Conservation (phyloP, 2,329 filamentous ascomycete genomes). For the Phoma sp. region DNA sequence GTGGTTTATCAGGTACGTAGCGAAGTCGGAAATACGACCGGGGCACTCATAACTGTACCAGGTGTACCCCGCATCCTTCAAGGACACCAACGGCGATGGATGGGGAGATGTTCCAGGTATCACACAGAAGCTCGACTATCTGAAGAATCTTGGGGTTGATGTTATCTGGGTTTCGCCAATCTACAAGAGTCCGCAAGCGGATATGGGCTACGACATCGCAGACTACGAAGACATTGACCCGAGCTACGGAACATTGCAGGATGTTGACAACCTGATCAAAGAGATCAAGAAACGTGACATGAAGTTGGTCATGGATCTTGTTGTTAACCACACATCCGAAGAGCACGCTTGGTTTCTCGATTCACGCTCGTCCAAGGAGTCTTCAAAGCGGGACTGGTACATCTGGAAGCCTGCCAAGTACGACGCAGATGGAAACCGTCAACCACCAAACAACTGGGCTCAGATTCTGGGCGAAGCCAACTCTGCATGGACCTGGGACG, state of each 20-base stretch:
- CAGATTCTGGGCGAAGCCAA: constrained; percentile 62
- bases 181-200: constrained; percentile 53
- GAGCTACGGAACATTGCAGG: constrained; percentile 47
- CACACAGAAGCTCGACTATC: constrained; percentile 62
- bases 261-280: constrained; percentile 48
- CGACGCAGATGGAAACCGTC: constrained; percentile 62
- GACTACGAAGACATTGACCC: constrained; percentile 50
- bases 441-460: constrained; percentile 77
- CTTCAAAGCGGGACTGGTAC: constrained; percentile 61
- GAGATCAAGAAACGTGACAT: constrained; percentile 45
- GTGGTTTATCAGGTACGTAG: constrained; percentile 59
- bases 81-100: constrained; percentile 63
- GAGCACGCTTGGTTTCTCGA: constrained; percentile 64
- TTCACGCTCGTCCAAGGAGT: constrained; percentile 55
- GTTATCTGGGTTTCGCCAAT: constrained; percentile 51
- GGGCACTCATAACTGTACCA: constrained; percentile 22
- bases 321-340: constrained; percentile 51
- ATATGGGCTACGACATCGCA: constrained; percentile 52
- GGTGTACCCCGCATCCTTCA: constrained; percentile 66
- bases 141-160: constrained; percentile 55
- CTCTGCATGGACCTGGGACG: constrained; percentile 73
- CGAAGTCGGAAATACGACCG: background rate
- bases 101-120: constrained; percentile 64
- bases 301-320: constrained; percentile 50
- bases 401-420: constrained; percentile 58